Evolutionary conservation across 768 basidiomycete genomes (phyloP), one percentile per base, ranked within the genome.

Genomic region (Boletellus emodensis): DNA sequence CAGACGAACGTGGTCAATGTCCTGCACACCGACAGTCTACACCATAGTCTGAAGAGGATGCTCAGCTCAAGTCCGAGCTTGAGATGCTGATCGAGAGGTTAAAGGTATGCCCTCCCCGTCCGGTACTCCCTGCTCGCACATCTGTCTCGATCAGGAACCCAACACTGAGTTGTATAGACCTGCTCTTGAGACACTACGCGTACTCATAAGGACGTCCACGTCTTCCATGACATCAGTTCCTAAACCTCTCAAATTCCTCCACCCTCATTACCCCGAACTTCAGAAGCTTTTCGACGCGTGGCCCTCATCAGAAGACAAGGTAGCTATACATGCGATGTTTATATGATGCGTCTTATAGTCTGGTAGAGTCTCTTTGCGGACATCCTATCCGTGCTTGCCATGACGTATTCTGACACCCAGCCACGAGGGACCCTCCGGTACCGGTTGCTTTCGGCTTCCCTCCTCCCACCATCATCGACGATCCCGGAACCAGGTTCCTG

Each of bases 201-300:
- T 89, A 7, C 76, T 98, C 38, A 98, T 98, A 62, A 80, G 92
- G 63, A 97, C 95, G 6, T 94, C 94, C 11, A 99, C 96, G 4
- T 94, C 91, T 14, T 96, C 94, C 6, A 98, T 99, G 95, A 99
- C 96, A 11, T 94, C 93, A 20, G 95, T 99, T 10, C 96, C 96
- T 1, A 98, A 99, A 74, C 96, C 96, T 26, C 79, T 99, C 51
- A 99, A 99, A 73, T 99, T 99, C 72, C 80, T 99, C 28, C 86
- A 94, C 49, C 94, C 94, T 32, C 87, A 93, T 66, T 99, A 95
- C 66, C 89, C 87, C 42, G 85, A 83, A 51, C 79, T 95, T 37
- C 88, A 94, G 68, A 75, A 75, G 20, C 72, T 97, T 24, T 94
- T 94, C 67, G 85, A 90, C 52, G 76, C 84, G 35, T 91, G 94